Evolutionary conservation across 176 grass and related monocot genomes (phyloP).

Genomic region (Carex pumila): DNA sequence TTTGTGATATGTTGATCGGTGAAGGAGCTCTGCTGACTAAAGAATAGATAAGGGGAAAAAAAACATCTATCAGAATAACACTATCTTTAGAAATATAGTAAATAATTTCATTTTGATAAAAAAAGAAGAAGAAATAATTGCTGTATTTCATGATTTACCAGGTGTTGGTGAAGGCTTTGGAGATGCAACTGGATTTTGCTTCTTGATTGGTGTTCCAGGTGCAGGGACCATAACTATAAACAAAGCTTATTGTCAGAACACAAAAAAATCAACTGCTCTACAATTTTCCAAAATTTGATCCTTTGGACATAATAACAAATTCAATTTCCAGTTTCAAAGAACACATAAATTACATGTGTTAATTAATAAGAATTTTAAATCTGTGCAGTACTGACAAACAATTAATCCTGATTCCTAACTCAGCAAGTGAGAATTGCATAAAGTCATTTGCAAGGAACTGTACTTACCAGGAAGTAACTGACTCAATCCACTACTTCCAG

Average conservation of each 20-base stretch:
- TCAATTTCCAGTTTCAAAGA: not conserved
- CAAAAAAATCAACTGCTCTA: not conserved
- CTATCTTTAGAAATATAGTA: not conserved
- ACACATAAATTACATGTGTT: not conserved
- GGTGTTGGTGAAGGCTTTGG: constrained; percentile 22
- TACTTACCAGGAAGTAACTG: constrained; percentile 31
- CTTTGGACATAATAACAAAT: not conserved
- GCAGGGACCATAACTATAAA: constrained; percentile 22
- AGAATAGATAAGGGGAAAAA: not conserved
- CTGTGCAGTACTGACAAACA: not conserved
- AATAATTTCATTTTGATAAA: not conserved
- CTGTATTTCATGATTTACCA: constrained; percentile 27
- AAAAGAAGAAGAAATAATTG: not conserved
- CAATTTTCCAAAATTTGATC: not conserved
- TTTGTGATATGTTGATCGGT: constrained; percentile 38
- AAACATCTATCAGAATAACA: not conserved
- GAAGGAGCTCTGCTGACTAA: constrained; percentile 29
- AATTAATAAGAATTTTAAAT: not conserved
- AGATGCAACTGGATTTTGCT: constrained; percentile 24
- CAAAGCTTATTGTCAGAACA: not conserved
- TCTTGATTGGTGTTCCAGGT: constrained; percentile 5
- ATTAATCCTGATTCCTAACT: not conserved
- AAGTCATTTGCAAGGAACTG: not conserved
- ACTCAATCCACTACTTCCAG: constrained; percentile 30
- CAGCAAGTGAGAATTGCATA: not conserved